Conservation (phyloP, 225 moss, liverwort and hornwort genomes). For the Physcomitrium patens region DNA sequence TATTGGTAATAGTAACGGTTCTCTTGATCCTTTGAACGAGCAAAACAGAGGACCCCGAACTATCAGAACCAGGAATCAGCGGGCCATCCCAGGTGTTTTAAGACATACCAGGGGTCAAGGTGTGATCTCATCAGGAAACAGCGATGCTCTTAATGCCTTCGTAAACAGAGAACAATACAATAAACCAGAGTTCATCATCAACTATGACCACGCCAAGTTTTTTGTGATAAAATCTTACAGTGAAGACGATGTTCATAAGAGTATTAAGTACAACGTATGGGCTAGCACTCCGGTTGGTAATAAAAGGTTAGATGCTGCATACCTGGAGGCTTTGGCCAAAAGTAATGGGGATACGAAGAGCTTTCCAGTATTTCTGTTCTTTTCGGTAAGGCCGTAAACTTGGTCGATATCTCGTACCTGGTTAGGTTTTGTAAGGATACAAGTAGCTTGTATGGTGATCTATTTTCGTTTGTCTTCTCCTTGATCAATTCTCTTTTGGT, state of each 20-base stretch:
- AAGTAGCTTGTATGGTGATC: not conserved
- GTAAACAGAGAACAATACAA: conserved; percentile 89
- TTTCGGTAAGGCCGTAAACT: conserved; percentile 73
- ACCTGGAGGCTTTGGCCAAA: conserved; percentile 76
- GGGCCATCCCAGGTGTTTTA: conserved; percentile 68
- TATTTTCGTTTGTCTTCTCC: not conserved
- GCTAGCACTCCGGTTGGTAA: conserved; percentile 99
- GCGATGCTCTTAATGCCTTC: conserved; percentile 61
- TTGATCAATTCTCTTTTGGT: not conserved
- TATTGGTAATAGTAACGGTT: conserved; percentile 69
- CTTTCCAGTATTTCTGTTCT: conserved; percentile 96
- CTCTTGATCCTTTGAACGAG: conserved; percentile 90
- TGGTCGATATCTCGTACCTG: not conserved
- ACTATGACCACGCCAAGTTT: conserved; percentile 88
- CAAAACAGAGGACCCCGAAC: conserved; percentile 99
- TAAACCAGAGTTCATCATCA: conserved; percentile 80
- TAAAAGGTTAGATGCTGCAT: conserved; percentile 90
- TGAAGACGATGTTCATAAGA: conserved; percentile 99
- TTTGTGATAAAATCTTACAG: conserved; percentile 99
- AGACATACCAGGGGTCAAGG: conserved; percentile 86
- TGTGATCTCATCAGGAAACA: conserved; percentile 65
- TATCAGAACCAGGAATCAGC: conserved; percentile 84
- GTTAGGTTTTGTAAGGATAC: conserved; percentile 9
- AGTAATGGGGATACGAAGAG: conserved; percentile 42
- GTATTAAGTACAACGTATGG: conserved; percentile 99